Percentiles rank a stretch among this genome's conserved stretches.
Conservation (phyloP, 352 stramenopile genomes). For the Phytophthora pini region DNA sequence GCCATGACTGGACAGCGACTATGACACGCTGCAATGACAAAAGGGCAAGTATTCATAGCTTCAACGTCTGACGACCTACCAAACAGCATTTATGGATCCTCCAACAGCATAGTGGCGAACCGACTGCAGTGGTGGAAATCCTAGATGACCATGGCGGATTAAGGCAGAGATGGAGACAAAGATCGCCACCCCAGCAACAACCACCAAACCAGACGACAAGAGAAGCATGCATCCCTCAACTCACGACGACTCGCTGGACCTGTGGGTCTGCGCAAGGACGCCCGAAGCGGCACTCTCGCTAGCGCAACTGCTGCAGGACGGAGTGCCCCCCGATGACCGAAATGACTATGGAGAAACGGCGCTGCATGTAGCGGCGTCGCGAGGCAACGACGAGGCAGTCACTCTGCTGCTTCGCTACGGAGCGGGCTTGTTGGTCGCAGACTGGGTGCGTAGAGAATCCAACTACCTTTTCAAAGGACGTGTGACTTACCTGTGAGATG, state of each 20-base stretch:
- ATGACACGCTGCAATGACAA: background rate
- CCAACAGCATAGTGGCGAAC: background rate
- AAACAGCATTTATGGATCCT: background rate
- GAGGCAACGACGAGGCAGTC: conserved; percentile 61
- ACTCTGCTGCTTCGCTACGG: conserved; percentile 63
- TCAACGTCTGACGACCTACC: conserved; percentile 14
- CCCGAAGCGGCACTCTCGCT: conserved; percentile 20
- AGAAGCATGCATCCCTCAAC: conserved; percentile 14
- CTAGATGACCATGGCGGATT: conserved; percentile 22
- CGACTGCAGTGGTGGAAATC: conserved; percentile 20
- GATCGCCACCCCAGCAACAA: conserved; percentile 14
- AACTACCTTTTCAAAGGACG: background rate
- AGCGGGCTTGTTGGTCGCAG: conserved; percentile 53
- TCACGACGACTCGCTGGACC: conserved; percentile 16
- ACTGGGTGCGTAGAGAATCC: conserved; percentile 57
- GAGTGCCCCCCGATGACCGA: conserved; percentile 54
- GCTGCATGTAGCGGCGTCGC: conserved; percentile 70
- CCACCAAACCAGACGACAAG: conserved; percentile 10
- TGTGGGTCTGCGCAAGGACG: conserved; percentile 33
- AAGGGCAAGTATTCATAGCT: conserved; percentile 13
- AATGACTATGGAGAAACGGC: conserved; percentile 80
- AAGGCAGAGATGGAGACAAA: conserved; percentile 11
- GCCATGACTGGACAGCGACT: background rate
- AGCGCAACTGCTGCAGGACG: conserved; percentile 32
- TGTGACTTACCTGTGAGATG: conserved; percentile 19